These are phyloP conservation scores for Candolleomyces eurysporus DNA, from an alignment of 768 basidiomycete species.

Conservation along the genomic window DNA sequence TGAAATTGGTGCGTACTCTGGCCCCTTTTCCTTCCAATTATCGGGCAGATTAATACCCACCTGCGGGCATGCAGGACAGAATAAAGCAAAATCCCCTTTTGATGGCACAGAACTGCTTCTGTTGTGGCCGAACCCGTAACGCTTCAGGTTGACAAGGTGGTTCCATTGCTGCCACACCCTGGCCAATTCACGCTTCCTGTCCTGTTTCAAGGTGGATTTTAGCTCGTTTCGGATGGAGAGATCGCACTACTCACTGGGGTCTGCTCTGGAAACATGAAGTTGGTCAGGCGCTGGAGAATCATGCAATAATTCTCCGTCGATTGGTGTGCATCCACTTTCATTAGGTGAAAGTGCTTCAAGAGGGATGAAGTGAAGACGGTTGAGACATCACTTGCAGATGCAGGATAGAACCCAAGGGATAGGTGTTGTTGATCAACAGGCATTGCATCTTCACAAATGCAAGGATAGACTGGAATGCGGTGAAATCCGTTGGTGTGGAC, in stretches of 20 bases:
- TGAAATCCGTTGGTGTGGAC: conserved; percentile 19
- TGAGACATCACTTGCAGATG: background rate
- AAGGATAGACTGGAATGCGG: conserved; percentile 10
- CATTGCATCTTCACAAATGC: background rate
- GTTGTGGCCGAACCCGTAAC: too few species aligned
- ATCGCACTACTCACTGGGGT: too few species aligned
- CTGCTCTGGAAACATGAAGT: background rate
- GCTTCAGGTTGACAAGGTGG: too few species aligned
- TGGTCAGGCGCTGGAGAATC: background rate
- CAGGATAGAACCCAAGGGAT: conserved; percentile 9
- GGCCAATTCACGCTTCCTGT: background rate
- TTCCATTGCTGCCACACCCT: too few species aligned
- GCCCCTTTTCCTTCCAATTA: too few species aligned
- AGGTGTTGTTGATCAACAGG: conserved; percentile 6
- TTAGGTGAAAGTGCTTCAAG: background rate
- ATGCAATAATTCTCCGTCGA: background rate
- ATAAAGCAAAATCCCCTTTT: too few species aligned
- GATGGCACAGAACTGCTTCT: too few species aligned
- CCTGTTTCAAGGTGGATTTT: too few species aligned
- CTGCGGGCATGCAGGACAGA: too few species aligned
- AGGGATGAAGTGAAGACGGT: background rate
- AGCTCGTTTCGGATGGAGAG: too few species aligned
- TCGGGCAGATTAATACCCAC: too few species aligned
- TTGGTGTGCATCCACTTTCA: background rate
- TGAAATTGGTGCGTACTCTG: too few species aligned